A percentile compares a stretch with the other conserved stretches of the same genome.
Evolutionary conservation across 176 grass and related monocot genomes (phyloP).

Genomic region (Oryza coarctata): DNA sequence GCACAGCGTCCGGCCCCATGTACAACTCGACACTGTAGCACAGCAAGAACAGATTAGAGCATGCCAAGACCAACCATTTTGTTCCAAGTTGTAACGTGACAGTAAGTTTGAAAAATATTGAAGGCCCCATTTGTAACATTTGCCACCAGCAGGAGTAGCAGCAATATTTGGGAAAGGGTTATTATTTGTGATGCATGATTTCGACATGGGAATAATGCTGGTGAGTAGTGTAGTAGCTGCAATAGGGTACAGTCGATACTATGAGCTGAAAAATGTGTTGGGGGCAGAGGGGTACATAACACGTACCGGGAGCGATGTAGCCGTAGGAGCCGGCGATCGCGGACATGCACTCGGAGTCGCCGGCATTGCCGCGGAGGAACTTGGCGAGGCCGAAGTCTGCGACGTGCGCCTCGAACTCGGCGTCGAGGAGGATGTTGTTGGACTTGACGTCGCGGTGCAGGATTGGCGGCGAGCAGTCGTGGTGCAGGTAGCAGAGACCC

Average conservation of each 20-base stretch:
- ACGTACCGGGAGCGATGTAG: conserved; percentile 89
- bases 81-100: conserved; percentile 11
- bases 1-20: not conserved
- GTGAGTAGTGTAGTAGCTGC: not conserved
- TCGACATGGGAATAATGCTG: not conserved
- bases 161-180: not conserved
- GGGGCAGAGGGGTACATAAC: not conserved
- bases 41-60: conserved; percentile 25
- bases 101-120: not conserved
- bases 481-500: conserved; percentile 97
- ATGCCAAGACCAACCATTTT: not conserved
- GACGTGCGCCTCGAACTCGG: conserved; percentile 77
- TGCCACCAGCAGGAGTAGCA: not conserved
- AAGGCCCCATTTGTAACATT: not conserved
- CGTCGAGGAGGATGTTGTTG: conserved; percentile 92
- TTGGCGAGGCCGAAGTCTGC: conserved; percentile 94
- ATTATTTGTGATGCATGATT: not conserved
- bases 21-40: conserved; percentile 7
- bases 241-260: not conserved
- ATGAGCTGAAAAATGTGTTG: not conserved
- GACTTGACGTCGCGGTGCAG: conserved; percentile 97
- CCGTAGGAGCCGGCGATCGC: conserved; percentile 93
- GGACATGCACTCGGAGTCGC: conserved; percentile 91
- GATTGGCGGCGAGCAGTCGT: conserved; percentile 85
- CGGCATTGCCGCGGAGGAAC: conserved; percentile 68